A percentile compares a stretch with the other conserved stretches of the same genome.
Conservation (phyloP, 257 asterid genomes). For the Nicotiana knightiana region DNA sequence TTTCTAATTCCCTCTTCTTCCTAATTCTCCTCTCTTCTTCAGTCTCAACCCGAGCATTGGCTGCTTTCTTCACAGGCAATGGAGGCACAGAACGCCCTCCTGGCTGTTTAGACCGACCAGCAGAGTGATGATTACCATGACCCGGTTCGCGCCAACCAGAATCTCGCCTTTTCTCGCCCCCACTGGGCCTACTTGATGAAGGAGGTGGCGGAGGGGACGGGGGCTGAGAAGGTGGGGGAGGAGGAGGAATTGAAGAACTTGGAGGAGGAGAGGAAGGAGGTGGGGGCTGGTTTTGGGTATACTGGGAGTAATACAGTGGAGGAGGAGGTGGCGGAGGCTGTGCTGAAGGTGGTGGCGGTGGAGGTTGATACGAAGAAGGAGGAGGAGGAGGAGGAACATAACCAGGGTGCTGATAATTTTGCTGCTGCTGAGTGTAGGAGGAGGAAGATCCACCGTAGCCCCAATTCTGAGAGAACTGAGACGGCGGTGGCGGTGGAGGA, state of each 20-base stretch:
- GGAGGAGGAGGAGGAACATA: slow-evolving; percentile 53
- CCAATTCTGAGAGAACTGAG: slow-evolving; percentile 32
- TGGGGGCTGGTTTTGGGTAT: slow-evolving; percentile 42
- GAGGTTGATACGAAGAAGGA: slow-evolving; percentile 48
- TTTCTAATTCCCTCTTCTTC: slow-evolving; percentile 74
- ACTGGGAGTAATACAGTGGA: slow-evolving; percentile 31
- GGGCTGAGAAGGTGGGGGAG: slow-evolving; percentile 52
- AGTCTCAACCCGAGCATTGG: slow-evolving; percentile 51
- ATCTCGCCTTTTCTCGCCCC: slow-evolving; percentile 20
- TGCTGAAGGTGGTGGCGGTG: slow-evolving; percentile 77
- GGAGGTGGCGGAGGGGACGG: slow-evolving; percentile 69
- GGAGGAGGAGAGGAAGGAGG: slow-evolving; percentile 47
- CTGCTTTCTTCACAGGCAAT: slow-evolving; percentile 32
- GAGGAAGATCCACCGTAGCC: slow-evolving; percentile 33
- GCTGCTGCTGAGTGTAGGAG: slow-evolving; percentile 8
- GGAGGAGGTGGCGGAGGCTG: slow-evolving; percentile 53
- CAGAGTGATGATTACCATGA: slow-evolving; percentile 24
- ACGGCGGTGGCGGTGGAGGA: slow-evolving; percentile 42
- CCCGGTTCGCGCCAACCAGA: slow-evolving; percentile 31
- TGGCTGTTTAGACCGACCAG: slow-evolving; percentile 35
- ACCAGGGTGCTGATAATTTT: slow-evolving; percentile 36
- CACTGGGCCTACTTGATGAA: slow-evolving; percentile 44
- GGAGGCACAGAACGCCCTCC: slow-evolving; percentile 45
- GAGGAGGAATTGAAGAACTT: slow-evolving; percentile 36
- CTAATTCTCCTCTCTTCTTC: slow-evolving; percentile 91